Percentiles rank a stretch among this genome's conserved stretches.
Conservation (phyloP, 1,284 basidiomycete genomes). For the Inonotus hispidus region DNA sequence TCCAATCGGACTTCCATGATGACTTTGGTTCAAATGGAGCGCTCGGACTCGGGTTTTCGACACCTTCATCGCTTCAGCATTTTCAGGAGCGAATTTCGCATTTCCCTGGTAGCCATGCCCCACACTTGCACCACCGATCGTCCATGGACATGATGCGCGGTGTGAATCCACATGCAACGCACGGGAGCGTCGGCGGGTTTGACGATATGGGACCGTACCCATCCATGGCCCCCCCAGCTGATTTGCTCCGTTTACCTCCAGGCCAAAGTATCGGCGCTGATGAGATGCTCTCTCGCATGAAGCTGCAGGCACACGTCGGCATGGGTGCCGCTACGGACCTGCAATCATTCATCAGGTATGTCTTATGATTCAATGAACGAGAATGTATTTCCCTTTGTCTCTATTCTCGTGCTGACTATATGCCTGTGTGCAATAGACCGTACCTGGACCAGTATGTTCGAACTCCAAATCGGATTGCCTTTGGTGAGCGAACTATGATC, state of each 20-base stretch:
- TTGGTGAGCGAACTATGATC: conserved; percentile 90
- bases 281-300: conserved; percentile 58
- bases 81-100: conserved; percentile 56
- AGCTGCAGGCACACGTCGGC: conserved; percentile 49
- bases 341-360: conserved; percentile 74
- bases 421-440: conserved; percentile 43
- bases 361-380: conserved; percentile 17
- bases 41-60: conserved; percentile 36
- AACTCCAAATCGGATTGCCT: conserved; percentile 79
- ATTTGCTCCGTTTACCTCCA: conserved; percentile 57
- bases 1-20: conserved; percentile 54
- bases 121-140: conserved; percentile 29
- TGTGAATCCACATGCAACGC: conserved; percentile 63
- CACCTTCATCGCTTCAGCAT: conserved; percentile 42
- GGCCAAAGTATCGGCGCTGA: conserved; percentile 38
- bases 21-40: conserved; percentile 39
- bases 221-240: conserved; percentile 42
- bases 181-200: conserved; percentile 44
- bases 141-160: conserved; percentile 54
- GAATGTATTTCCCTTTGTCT: conserved; percentile 9
- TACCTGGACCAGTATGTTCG: conserved; percentile 82
- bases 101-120: conserved; percentile 40
- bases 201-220: conserved; percentile 55
- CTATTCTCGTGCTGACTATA: conserved; percentile 2
- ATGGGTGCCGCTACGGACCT: conserved; percentile 64